Evolutionary conservation across 768 basidiomycete genomes (phyloP), one percentile per base, ranked within the genome.

Genomic region (Russula lepida): DNA sequence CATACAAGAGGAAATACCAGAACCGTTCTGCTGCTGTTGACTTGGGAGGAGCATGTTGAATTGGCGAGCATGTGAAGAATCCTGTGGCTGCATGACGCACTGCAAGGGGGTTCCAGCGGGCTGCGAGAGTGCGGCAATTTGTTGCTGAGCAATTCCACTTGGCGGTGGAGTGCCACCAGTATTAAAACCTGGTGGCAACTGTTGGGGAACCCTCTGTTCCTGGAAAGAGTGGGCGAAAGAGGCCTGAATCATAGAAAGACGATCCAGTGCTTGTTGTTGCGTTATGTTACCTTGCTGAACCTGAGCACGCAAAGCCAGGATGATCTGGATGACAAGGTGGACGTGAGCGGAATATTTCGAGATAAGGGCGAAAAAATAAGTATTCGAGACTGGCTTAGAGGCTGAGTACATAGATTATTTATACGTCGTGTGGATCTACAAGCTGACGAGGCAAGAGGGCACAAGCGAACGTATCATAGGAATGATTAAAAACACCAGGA

Each of bases 61-160:
- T 9, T 47, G 56, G 9, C 46, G 61, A 39, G 1, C 0, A 41
- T 41, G 41, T 11, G 43, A 21, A 44, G 44, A 11, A 33, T 62
- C 61, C n/a, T 48, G 61, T 33, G 49, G 6, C 37, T 58, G 61
- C 6, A 53, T 53, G 43, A 5, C 19, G 33, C 56, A 56, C 9
- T 54, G 56, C 32, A 58, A 58, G 52, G 28, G 30, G 13, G 17
- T 47, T 53, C 4, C 52, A 7, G 46, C 9, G 8, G 19, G 61
- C n/a, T 58, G 61, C 35, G 47, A 15, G 37, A 62, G 37, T 0
- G 52, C 11, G 21, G 46, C 27, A 19, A 62, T 23, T 52, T 57
- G 55, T 17, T 57, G 60, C 1, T 51, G 60, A 49, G 43, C 15
- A 15, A 27, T 9, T 13, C 49, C 21, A 30, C 32, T 33, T 46